Base-by-base conservation (phyloP, 2,329 filamentous ascomycete species). In the Pyricularia pennisetigena region DNA sequence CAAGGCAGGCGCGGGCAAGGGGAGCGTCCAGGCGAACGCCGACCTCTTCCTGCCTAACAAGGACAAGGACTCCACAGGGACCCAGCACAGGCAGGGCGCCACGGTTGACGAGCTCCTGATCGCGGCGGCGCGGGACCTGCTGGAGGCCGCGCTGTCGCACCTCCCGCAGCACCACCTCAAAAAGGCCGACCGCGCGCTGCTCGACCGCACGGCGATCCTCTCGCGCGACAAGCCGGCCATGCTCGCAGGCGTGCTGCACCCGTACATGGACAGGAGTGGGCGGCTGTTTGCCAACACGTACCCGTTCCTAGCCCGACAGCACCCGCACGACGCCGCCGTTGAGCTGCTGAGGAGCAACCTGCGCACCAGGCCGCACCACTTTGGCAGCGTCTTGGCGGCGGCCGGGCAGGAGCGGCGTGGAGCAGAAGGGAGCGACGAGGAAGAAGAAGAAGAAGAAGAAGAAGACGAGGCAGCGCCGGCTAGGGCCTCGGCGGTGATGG, bases 121-220 rank as follows among this genome's bases (percentile, higher is more conserved):
- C 64, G 73, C 76, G 12, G 83, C 89, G 10, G 91, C 92, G 0
- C 79, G 80, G 14, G 71, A 75, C 7, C 83, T 97, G 20, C 82
- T 97, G 14, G 82, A 86, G 4, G 73, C 82, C 5, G 77, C 92
- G 1, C 81, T 96, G 24, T 83, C 83, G 23, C 82, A 83, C 69
- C 78, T 95, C 3, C 88, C 90, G 1, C 86, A 90, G 68, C 82
- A 87, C 66, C 83, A 87, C 74, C 79, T 97, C 54, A 85, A 90
- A n/a, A 86, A 89, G 9, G 86, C 90, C 1, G 75, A 92, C 24
- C 89, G 94, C 67, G 86, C 88, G 12, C 86, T 92, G 65, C 83
- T 97, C 70, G 93, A 97, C 74, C 90, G 91, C 71, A 92, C 91
- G 2, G 90, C 92, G 24, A 90, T 97, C 68, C 79, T 97, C 26